phyloP scores from a whole-genome alignment of 2,329 filamentous ascomycete genomes.

The Fusarium zealandicum region DNA sequence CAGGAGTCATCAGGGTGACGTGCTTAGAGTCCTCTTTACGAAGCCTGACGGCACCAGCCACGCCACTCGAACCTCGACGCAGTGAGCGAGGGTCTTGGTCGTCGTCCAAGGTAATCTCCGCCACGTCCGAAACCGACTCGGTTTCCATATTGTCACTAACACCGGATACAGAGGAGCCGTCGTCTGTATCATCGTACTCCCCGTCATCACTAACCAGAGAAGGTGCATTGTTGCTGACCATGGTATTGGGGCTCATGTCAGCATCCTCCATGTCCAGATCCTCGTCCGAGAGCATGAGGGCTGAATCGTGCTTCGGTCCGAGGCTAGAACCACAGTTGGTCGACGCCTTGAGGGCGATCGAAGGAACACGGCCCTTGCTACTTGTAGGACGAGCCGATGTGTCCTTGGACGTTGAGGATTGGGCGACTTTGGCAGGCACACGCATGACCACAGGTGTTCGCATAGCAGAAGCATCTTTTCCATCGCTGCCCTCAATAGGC shows the following conservation, averaged over 20 bases:
- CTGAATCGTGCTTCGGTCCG: constrained; percentile 33
- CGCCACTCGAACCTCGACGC: constrained; percentile 53
- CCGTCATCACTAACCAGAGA: constrained; percentile 83
- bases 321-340: constrained; percentile 36
- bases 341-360: constrained; percentile 51
- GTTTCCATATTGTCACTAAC: constrained; percentile 63
- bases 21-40: constrained; percentile 64
- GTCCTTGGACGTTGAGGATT: constrained; percentile 56
- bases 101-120: constrained; percentile 68
- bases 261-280: constrained; percentile 63
- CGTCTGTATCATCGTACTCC: constrained; percentile 77
- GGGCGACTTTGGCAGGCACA: constrained; percentile 64
- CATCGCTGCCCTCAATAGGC: constrained; percentile 12
- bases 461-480: constrained; percentile 27
- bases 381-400: constrained; percentile 59
- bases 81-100: constrained; percentile 58
- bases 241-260: constrained; percentile 72
- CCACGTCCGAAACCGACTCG: constrained; percentile 66
- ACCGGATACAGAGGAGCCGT: constrained; percentile 66
- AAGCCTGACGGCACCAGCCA: constrained; percentile 56
- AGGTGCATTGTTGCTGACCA: constrained; percentile 77
- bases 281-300: constrained; percentile 49
- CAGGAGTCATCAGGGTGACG: constrained; percentile 62
- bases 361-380: constrained; percentile 60
- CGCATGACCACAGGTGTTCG: constrained; percentile 59